Evolutionary conservation across 768 basidiomycete species (phyloP), one percentile per base, ranked within the genome.

Genomic region (Podaxis rugospora): DNA sequence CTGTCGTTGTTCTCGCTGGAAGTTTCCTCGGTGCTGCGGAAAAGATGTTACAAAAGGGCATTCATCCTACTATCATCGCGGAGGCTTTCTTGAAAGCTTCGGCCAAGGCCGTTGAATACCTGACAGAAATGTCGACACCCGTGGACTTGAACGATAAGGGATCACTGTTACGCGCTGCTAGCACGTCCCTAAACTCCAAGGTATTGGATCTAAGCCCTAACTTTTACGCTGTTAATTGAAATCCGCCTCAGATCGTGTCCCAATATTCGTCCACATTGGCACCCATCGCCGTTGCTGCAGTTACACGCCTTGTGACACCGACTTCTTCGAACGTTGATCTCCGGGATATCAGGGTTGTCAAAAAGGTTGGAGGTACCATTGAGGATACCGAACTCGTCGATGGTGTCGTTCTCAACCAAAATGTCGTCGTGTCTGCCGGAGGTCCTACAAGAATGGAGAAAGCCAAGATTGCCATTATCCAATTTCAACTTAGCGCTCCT

Each of bases 301-400:
- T 99, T 44, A 93, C 90, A 21, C 91, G 95, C 62, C 84, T 99
- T 42, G 87, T 92, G 51, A 92, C 92, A 0, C 83, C 92, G 0
- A 87, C 89, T 4, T 95, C 95, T 3, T 90, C 92, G 9, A 98
- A 94, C 68, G 97, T 99, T 55, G 97, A 99, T 74, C 86, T 99
- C 23, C 84, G 94, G 62, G 97, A 99, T 74, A 89, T 98, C 70
- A 88, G 97, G 35, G 82, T 99, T 65, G 95, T 99, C 55, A 98
- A 96, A 78, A 98, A 98, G 73, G 93, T 98, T 54, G 97, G 97
- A 21, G 97, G 97, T 46, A 98, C 97, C 1, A 99, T 99, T 63
- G 97, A 99, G 73, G 97, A 99, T 73, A 98, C 97, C 2, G 95
- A 98, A 67, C 84, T 99, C 16, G 84, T 97, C 25, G 95, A 98